Evolutionary conservation across 139 green algal genomes (phyloP).

Genomic region (Yamagishiella unicocca): DNA sequence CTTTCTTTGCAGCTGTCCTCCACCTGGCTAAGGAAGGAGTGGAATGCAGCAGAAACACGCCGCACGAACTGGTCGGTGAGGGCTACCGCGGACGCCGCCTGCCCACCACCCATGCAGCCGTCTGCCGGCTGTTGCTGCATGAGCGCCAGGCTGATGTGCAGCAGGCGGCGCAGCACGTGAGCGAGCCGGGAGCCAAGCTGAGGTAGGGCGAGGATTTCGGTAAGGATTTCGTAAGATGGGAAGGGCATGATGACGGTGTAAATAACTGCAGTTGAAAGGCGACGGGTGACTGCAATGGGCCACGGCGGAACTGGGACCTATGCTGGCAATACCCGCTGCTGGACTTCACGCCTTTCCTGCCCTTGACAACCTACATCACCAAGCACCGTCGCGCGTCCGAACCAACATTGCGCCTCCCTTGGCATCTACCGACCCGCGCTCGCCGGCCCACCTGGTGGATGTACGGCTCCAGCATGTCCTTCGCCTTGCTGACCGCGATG

Average conservation of each 20-base stretch:
- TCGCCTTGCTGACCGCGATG: slow-evolving; percentile 89
- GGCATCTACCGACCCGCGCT: no score
- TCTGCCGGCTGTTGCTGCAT: slow-evolving; percentile 67
- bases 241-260: no score
- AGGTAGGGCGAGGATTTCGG: not conserved
- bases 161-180: slow-evolving; percentile 90
- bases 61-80: slow-evolving; percentile 75
- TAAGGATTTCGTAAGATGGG: no score
- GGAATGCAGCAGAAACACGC: slow-evolving; percentile 82
- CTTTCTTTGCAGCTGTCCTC: slow-evolving; percentile 69
- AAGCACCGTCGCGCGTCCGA: no score
- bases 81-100: not conserved
- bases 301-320: no score
- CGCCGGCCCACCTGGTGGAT: slow-evolving; percentile 81
- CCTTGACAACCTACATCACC: no score
- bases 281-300: no score
- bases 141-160: slow-evolving; percentile 93
- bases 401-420: no score
- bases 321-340: no score
- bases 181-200: slow-evolving; percentile 90
- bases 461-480: slow-evolving; percentile 93
- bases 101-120: not conserved
- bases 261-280: no score
- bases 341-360: no score
- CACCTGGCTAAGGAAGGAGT: slow-evolving; percentile 88